Conservation (phyloP, 106 monocot species). For the Gastrodia elata region DNA sequence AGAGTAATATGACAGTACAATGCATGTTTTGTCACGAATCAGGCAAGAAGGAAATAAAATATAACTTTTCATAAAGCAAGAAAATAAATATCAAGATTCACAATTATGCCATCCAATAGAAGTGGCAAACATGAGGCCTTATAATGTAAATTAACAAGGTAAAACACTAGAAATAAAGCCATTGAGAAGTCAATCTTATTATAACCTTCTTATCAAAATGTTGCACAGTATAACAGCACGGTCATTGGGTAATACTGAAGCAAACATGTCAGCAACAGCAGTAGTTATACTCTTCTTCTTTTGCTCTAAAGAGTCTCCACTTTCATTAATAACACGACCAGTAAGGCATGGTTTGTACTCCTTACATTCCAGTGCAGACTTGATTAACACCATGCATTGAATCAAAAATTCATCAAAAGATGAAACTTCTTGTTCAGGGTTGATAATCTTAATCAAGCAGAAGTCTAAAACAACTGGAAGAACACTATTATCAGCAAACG, state of each 20-base stretch:
- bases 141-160: not conserved
- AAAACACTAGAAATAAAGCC: not conserved
- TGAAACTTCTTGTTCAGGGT: conserved; percentile 43
- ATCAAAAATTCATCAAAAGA: conserved; percentile 73
- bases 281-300: conserved; percentile 54
- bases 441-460: conserved; percentile 75
- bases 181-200: not conserved
- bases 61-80: not conserved
- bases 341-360: conserved; percentile 69
- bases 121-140: not conserved
- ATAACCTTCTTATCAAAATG: conserved; percentile 78
- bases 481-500: conserved; percentile 69
- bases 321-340: conserved; percentile 64
- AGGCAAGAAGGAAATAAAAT: not conserved
- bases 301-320: conserved; percentile 39
- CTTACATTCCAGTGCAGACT: conserved; percentile 81
- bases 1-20: not conserved
- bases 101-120: not conserved
- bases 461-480: conserved; percentile 58
- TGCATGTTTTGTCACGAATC: not conserved
- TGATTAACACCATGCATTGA: conserved; percentile 91
- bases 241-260: conserved; percentile 50
- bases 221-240: conserved; percentile 73
- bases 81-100: conserved; percentile 1
- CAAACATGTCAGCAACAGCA: conserved; percentile 39